Evolutionary conservation across 495 filamentous ascomycete species (phyloP).

Genomic region (Apodospora peruviana): DNA sequence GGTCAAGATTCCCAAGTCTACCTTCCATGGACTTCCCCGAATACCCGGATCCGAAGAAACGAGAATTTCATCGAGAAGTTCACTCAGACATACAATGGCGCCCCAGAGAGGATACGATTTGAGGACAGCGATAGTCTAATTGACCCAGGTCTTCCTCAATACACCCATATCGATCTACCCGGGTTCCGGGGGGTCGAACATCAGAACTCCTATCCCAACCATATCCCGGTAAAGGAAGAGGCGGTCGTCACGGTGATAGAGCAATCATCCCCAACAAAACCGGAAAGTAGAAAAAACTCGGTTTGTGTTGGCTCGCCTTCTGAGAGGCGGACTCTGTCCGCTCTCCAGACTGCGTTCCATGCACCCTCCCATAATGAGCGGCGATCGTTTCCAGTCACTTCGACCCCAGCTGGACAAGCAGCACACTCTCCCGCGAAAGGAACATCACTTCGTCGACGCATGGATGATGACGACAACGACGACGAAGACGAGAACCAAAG

Average conservation of each 20-base stretch:
- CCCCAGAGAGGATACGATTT: slow-evolving; percentile 2
- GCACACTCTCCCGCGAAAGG: neutral
- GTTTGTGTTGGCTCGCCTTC: slow-evolving; percentile 7
- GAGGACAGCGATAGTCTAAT: neutral
- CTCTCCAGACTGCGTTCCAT: slow-evolving; percentile 3
- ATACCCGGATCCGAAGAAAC: slow-evolving; percentile 23
- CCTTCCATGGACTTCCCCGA: slow-evolving; percentile 29
- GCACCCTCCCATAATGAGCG: neutral
- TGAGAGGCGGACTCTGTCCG: slow-evolving; percentile 2
- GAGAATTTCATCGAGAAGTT: slow-evolving; percentile 22
- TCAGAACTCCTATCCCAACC: neutral
- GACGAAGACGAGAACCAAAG: slow-evolving; percentile 8
- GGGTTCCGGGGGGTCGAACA: neutral
- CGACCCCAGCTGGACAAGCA: neutral
- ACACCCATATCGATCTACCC: neutral
- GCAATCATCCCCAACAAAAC: neutral
- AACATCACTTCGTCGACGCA: neutral
- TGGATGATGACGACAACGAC: slow-evolving; percentile 8
- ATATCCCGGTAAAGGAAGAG: slow-evolving; percentile 6
- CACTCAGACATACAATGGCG: slow-evolving; percentile 21
- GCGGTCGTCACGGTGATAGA: slow-evolving; percentile 2
- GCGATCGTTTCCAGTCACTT: slow-evolving; percentile 1
- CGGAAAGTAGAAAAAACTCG: slow-evolving; percentile 1
- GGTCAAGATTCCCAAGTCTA: slow-evolving; percentile 13
- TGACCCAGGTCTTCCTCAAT: slow-evolving; percentile 15